Percentiles rank a stretch among this genome's conserved stretches.
phyloP scores from a whole-genome alignment of 495 filamentous ascomycete species.

The Xylaria grammica region DNA sequence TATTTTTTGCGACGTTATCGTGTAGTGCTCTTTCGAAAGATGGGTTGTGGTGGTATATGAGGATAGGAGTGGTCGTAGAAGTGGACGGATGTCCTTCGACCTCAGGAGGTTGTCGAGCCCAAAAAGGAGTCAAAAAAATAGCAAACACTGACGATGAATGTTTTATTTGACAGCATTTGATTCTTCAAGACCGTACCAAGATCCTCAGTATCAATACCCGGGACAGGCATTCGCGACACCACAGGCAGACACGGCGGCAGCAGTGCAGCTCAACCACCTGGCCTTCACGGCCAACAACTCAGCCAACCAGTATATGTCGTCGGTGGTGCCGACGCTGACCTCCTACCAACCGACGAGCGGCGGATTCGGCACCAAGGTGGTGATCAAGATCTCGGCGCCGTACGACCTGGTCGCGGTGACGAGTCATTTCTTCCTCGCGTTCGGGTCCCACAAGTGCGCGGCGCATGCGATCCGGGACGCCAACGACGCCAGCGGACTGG shows the following conservation, averaged over 20 bases:
- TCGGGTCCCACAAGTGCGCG: conserved; percentile 72
- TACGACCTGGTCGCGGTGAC: conserved; percentile 68
- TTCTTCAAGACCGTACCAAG: conserved; percentile 45
- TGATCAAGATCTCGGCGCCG: conserved; percentile 72
- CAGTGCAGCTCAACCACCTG: conserved; percentile 57
- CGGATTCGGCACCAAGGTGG: conserved; percentile 67
- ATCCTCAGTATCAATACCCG: conserved; percentile 52
- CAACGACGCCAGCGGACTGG: conserved; percentile 61
- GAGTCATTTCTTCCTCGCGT: conserved; percentile 68
- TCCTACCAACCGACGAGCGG: conserved; percentile 73
- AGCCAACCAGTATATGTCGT: conserved; percentile 55
- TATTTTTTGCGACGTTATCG: too few relatives aligned
- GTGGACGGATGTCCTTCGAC: too few relatives aligned
- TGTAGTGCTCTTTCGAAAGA: conserved; percentile 4
- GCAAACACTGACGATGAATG: background rate
- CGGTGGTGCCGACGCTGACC: conserved; percentile 61
- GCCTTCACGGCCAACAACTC: conserved; percentile 59
- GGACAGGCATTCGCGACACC: conserved; percentile 47
- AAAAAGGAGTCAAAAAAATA: too few relatives aligned
- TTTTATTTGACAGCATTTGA: conserved; percentile 50
- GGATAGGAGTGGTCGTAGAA: background rate
- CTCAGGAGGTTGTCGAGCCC: too few relatives aligned
- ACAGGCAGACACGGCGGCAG: conserved; percentile 51
- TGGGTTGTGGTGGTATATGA: conserved; percentile 44
- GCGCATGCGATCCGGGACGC: conserved; percentile 67